phyloP scores from a whole-genome alignment of 306 rosid genomes.

The Cicer arietinum region DNA sequence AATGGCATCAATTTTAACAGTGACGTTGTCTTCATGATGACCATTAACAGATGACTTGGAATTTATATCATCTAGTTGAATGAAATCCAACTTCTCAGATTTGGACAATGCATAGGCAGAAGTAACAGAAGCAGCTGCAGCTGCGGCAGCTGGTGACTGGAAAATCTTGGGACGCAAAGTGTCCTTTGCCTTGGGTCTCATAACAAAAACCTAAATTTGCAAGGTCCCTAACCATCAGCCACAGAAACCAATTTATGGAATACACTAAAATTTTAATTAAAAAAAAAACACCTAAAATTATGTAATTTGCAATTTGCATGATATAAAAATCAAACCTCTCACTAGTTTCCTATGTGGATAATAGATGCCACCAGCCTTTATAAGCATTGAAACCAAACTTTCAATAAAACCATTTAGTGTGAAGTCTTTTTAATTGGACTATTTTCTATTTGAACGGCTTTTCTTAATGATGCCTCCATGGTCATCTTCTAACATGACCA shows the following conservation, averaged over 20 bases:
- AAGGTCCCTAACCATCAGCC: constrained; percentile 36
- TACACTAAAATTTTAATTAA: constrained; percentile 21
- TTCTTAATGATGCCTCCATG: constrained; percentile 7
- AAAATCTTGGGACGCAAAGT: constrained; percentile 76
- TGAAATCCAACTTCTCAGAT: constrained; percentile 70
- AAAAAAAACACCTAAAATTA: constrained; percentile 1
- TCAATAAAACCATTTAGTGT: constrained; percentile 18
- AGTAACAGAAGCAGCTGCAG: constrained; percentile 95
- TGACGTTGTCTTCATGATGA: constrained; percentile 46
- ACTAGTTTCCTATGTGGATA: constrained; percentile 8
- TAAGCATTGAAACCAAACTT: constrained; percentile 26
- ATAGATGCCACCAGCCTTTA: constrained; percentile 3
- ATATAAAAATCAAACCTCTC: constrained; percentile 19
- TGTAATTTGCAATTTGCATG: constrained; percentile 22
- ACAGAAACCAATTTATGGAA: constrained; percentile 36
- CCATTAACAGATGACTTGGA: constrained; percentile 52
- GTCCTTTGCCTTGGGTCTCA: constrained; percentile 81
- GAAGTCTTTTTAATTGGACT: constrained; percentile 9
- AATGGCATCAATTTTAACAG: constrained; percentile 55
- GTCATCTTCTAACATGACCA: constrained; percentile 1
- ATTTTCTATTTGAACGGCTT: constrained; percentile 19
- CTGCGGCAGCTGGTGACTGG: constrained; percentile 97
- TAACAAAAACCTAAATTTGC: constrained; percentile 67
- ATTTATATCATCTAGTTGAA: constrained; percentile 51
- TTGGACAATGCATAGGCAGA: constrained; percentile 93